phyloP scores from a whole-genome alignment of 768 basidiomycete genomes.

The Termitomyces sp. region DNA sequence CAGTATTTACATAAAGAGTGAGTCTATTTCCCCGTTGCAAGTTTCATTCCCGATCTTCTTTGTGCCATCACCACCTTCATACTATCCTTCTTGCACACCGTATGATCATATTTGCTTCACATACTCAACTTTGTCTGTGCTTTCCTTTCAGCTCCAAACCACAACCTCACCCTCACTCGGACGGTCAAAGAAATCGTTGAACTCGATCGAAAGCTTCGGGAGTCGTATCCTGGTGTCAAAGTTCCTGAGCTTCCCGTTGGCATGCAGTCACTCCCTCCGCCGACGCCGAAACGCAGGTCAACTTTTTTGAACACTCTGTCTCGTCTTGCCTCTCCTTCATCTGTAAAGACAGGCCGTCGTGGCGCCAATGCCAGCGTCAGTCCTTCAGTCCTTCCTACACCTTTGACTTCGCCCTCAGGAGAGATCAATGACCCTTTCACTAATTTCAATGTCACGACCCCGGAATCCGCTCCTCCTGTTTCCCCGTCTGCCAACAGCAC shows the following conservation, averaged over 20 bases:
- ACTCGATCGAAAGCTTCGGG: constrained; percentile 75
- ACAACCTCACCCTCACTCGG: constrained; percentile 83
- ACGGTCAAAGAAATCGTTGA: constrained; percentile 73
- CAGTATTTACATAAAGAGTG: constrained; percentile 88
- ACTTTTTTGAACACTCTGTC: constrained; percentile 84
- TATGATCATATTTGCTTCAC: constrained; percentile 6
- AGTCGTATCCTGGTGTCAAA: constrained; percentile 48
- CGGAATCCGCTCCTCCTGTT: constrained; percentile 19
- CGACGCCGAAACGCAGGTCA: constrained; percentile 69
- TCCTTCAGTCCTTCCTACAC: constrained; percentile 35
- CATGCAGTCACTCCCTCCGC: constrained; percentile 40
- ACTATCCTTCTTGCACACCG: neutral
- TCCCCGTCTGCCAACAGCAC: constrained; percentile 49
- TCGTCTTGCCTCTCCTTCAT: constrained; percentile 69
- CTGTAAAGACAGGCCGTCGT: constrained; percentile 42
- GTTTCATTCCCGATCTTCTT: constrained; percentile 9
- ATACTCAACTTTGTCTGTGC: constrained; percentile 17
- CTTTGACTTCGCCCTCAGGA: constrained; percentile 43
- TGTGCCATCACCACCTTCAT: neutral
- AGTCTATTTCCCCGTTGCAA: constrained; percentile 28
- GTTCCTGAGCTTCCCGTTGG: constrained; percentile 62
- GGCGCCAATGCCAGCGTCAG: constrained; percentile 26
- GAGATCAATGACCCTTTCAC: constrained; percentile 63
- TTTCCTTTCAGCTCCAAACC: constrained; percentile 64
- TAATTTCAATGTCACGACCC: constrained; percentile 27